Evolutionary conservation across 2,329 filamentous ascomycete species (phyloP).

Genomic region (Fusarium sp.): DNA sequence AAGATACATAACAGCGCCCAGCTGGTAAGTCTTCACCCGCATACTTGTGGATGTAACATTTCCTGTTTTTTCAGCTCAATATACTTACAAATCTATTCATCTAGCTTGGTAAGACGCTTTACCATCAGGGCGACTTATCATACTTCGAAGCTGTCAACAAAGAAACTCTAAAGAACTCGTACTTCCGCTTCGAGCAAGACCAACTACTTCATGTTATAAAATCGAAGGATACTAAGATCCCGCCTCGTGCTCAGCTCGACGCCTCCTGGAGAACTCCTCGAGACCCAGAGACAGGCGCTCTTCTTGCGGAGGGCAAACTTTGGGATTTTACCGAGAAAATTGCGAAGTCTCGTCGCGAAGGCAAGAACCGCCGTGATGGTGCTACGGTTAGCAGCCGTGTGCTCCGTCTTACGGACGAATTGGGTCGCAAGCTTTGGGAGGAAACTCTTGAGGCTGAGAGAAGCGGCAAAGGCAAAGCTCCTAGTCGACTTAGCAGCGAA

Average conservation of each 20-base stretch:
- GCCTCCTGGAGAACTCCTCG: constrained; percentile 80
- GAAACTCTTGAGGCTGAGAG: constrained; percentile 59
- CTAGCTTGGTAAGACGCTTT: constrained; percentile 92
- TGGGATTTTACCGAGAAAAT: constrained; percentile 96
- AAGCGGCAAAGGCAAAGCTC: constrained; percentile 53
- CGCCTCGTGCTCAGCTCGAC: constrained; percentile 74
- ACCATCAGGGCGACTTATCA: constrained; percentile 95
- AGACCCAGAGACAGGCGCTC: constrained; percentile 68
- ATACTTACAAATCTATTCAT: constrained; percentile 20
- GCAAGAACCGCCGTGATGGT: constrained; percentile 95
- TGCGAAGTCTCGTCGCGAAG: constrained; percentile 83
- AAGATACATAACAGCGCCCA: constrained; percentile 87
- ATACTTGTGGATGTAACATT: background rate
- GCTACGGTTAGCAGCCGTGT: constrained; percentile 89
- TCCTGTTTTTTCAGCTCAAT: background rate
- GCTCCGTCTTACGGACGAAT: constrained; percentile 77
- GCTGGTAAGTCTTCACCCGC: constrained; percentile 64
- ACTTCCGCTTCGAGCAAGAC: constrained; percentile 88
- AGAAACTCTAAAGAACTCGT: constrained; percentile 95
- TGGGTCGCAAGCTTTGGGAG: constrained; percentile 78
- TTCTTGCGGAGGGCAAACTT: constrained; percentile 79
- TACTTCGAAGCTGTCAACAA: constrained; percentile 99
- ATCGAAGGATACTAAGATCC: constrained; percentile 72
- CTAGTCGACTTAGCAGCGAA: constrained; percentile 62
- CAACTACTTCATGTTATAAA: constrained; percentile 84